phyloP scores from a whole-genome alignment of 352 stramenopile genomes.

The Phytophthora cactorum region DNA sequence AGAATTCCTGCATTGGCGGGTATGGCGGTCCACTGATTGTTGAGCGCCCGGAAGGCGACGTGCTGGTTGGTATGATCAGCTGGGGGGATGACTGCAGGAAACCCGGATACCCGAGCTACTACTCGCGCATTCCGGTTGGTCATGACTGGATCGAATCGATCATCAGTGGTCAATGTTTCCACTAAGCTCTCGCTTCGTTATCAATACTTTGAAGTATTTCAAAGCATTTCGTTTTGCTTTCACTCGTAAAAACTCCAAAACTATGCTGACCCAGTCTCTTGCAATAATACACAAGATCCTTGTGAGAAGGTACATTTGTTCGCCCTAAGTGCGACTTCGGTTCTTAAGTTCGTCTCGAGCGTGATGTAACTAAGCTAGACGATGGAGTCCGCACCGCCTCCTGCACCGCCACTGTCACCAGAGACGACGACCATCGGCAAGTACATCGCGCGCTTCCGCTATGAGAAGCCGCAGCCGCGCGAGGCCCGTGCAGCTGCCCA shows the following conservation, averaged over 20 bases:
- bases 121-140: conserved; percentile 46
- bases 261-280: too few relatives aligned
- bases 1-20: conserved; percentile 53
- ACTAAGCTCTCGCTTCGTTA: not conserved
- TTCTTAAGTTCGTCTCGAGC: not conserved
- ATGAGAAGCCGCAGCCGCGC: conserved; percentile 54
- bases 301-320: too few relatives aligned
- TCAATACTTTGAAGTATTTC: too few relatives aligned
- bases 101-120: conserved; percentile 48
- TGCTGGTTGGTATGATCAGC: conserved; percentile 50
- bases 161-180: conserved; percentile 5
- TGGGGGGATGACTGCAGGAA: conserved; percentile 54
- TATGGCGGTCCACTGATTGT: conserved; percentile 55
- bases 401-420: conserved; percentile 14
- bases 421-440: conserved; percentile 67
- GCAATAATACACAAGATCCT: too few relatives aligned
- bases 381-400: conserved; percentile 6
- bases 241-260: too few relatives aligned
- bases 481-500: conserved; percentile 38
- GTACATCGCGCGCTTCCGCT: conserved; percentile 76
- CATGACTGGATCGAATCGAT: conserved; percentile 43
- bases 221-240: too few relatives aligned
- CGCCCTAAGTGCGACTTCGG: too few relatives aligned
- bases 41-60: conserved; percentile 28
- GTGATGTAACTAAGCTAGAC: not conserved